Conservation (phyloP, 2,329 filamentous ascomycete genomes). For the Colletotrichum brevisporum region DNA sequence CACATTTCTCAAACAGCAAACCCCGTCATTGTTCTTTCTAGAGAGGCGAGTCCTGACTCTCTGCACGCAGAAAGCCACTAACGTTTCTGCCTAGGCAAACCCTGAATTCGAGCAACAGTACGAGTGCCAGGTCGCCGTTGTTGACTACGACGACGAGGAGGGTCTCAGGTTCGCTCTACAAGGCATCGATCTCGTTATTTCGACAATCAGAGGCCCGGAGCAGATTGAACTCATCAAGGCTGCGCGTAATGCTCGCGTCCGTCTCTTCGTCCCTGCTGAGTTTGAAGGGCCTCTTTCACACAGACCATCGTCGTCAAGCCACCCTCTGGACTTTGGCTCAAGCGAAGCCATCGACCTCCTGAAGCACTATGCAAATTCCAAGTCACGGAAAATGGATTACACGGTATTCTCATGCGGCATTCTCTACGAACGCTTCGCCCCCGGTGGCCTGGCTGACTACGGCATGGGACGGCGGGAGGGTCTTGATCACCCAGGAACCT, state of each 20-base stretch:
- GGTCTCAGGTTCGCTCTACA: slow-evolving; percentile 76
- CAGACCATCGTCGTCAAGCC: slow-evolving; percentile 61
- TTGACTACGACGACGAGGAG: slow-evolving; percentile 74
- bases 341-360: slow-evolving; percentile 70
- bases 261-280: slow-evolving; percentile 80
- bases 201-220: slow-evolving; percentile 75
- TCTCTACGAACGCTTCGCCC: slow-evolving; percentile 82
- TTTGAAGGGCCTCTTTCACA: slow-evolving; percentile 76
- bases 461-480: slow-evolving; percentile 71
- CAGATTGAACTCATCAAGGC: slow-evolving; percentile 82
- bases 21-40: slow-evolving; percentile 78
- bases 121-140: slow-evolving; percentile 76
- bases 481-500: slow-evolving; percentile 71
- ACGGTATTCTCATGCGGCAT: slow-evolving; percentile 82
- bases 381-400: slow-evolving; percentile 70
- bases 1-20: slow-evolving; percentile 76
- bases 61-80: neutral
- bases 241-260: slow-evolving; percentile 74
- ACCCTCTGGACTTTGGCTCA: slow-evolving; percentile 74
- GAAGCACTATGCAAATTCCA: slow-evolving; percentile 63
- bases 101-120: slow-evolving; percentile 65
- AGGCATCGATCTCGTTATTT: slow-evolving; percentile 82
- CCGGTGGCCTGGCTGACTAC: slow-evolving; percentile 72
- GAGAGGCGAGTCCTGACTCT: slow-evolving; percentile 63
- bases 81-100: slow-evolving; percentile 58